A percentile compares a stretch with the other conserved stretches of the same genome.
Evolutionary conservation across 2,329 filamentous ascomycete genomes (phyloP).

Genomic region (Aspergillus versicolor): DNA sequence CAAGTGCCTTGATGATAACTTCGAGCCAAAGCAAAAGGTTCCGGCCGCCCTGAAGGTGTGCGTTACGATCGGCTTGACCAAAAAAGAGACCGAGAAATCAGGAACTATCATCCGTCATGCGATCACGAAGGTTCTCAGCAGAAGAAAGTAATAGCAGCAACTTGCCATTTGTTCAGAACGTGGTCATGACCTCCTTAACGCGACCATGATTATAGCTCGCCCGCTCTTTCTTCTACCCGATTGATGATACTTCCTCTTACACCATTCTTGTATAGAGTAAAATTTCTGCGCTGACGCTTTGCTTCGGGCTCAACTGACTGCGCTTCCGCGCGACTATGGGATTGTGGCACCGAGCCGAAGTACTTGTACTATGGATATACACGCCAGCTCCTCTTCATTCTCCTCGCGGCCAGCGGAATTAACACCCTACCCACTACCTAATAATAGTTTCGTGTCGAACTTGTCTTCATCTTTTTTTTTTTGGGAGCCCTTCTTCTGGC

Average conservation of each 20-base stretch:
- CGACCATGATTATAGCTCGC: constrained; percentile 12
- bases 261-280: constrained; percentile 17
- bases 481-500: not conserved
- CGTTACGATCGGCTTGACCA: constrained; percentile 80
- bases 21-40: constrained; percentile 64
- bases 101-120: constrained; percentile 85
- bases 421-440: not conserved
- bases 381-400: not conserved
- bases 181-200: constrained; percentile 17
- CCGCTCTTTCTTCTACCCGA: constrained; percentile 6
- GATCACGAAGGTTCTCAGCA: constrained; percentile 83
- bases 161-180: constrained; percentile 12
- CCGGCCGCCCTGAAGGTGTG: constrained; percentile 89
- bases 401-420: constrained; percentile 3
- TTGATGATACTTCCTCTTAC: constrained; percentile 8
- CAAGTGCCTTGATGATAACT: constrained; percentile 71
- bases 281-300: not conserved
- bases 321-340: not conserved
- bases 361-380: not conserved
- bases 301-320: not conserved
- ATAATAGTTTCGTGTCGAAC: not conserved
- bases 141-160: constrained; percentile 42
- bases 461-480: not conserved
- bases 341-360: not conserved
- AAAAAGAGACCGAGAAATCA: constrained; percentile 95